Evolutionary conservation across 352 stramenopile species (phyloP), one percentile per base, ranked within the genome.

Genomic region (Globisporangium abappressorium): DNA sequence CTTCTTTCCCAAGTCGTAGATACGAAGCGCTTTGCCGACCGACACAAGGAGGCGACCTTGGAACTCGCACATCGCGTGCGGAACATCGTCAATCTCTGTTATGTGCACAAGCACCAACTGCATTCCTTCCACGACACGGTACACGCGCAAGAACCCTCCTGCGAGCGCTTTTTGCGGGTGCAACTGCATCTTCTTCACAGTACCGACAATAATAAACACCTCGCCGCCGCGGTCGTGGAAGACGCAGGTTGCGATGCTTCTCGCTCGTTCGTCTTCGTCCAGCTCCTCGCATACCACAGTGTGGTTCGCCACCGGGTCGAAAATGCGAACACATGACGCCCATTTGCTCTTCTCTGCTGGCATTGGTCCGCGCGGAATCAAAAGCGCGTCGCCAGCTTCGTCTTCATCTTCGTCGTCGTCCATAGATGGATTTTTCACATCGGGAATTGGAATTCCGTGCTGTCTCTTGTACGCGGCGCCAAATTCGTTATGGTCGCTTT

Each of bases 1-100:
- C 54, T 98, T 98, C 84, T 99, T 99, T 64, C 98, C 98, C 55
- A 99, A 81, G 70, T 99, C 98, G 80, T 99, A 99, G n/a, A 99
- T 94, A 33, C 97, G 90, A 0, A 99, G 78, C 28, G 83, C 92
- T 49, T 88, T 89, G 9, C 98, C 98, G n/a, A 99, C 90, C 20
- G 97, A 98, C 14, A 99, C 97, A 22, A 99, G 82, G 24, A 99
- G 78, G 24, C 97, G 84, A 24, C 97, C 97, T 70, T 99, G 95
- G 76, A 99, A 99, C 67, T 99, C 95, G 69, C 92, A 97, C 82
- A 99, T 92, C 4, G 97, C 94, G 30, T 98, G 88, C 8, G 97
- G 98, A 24, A 99, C 94, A 62, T 97, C 97, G 36, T 99, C 96
- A 26, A 99, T 92, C 68, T 97, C 89, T 8, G 97, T 99, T 38